Evolutionary conservation across 805 yeast species (phyloP).

Genomic region (Yarrowia divulgata): DNA sequence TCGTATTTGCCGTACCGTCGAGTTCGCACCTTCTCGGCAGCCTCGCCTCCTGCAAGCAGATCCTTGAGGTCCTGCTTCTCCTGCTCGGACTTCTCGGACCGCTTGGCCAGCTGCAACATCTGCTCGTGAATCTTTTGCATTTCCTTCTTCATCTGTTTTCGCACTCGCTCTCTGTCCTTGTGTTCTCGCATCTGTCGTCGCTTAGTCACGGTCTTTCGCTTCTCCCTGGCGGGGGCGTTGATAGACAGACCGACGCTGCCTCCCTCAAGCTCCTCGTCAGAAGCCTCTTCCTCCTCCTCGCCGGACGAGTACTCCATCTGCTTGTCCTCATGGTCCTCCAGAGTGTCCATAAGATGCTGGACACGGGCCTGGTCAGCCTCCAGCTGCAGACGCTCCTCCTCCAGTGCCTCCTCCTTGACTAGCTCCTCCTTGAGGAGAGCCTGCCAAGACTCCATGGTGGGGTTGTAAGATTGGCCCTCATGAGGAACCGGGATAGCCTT

Average conservation of each 20-base stretch:
- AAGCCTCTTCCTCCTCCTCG: constrained; percentile 46
- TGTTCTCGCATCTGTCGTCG: constrained; percentile 74
- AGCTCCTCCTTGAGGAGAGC: constrained; percentile 71
- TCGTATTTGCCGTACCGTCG: constrained; percentile 56
- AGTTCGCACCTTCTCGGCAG: constrained; percentile 48
- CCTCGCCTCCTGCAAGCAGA: constrained; percentile 42
- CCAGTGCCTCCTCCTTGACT: constrained; percentile 68
- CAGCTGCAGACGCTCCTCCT: constrained; percentile 65
- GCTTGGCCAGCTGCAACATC: constrained; percentile 63
- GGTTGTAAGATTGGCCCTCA: constrained; percentile 93
- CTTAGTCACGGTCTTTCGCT: constrained; percentile 77
- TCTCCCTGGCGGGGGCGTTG: constrained; percentile 70
- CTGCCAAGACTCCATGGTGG: constrained; percentile 84
- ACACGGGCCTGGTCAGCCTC: constrained; percentile 71
- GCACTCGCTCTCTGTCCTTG: constrained; percentile 56
- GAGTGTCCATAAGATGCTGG: constrained; percentile 66
- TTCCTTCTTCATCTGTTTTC: constrained; percentile 52
- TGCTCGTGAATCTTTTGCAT: constrained; percentile 66
- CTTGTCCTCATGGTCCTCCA: constrained; percentile 49
- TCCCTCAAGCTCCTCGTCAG: constrained; percentile 52
- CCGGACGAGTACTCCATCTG: constrained; percentile 44
- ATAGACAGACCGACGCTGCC: constrained; percentile 60
- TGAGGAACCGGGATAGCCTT: constrained; percentile 61
- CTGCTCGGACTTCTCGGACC: constrained; percentile 45
- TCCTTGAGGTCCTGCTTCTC: constrained; percentile 42